A percentile compares a stretch with the other conserved stretches of the same genome.
Conservation (phyloP, 1,139 yeast species). For the Nakaseomyces delphensis region DNA sequence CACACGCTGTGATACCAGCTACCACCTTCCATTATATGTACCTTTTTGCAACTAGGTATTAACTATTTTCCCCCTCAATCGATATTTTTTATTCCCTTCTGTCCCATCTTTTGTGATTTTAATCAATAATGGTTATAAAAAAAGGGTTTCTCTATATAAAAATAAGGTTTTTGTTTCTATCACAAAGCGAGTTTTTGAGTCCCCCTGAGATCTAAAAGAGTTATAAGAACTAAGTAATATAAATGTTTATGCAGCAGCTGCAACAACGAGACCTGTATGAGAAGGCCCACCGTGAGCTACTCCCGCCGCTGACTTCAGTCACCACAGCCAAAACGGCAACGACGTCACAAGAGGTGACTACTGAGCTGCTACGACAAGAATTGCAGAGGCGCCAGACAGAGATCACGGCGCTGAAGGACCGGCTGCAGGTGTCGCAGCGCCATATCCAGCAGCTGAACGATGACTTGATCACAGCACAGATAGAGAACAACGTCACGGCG, state of each 20-base stretch:
- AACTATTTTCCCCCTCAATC: no score
- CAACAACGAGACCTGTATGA: background rate
- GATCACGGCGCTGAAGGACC: conserved; percentile 29
- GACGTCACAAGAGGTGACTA: background rate
- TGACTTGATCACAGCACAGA: conserved; percentile 58
- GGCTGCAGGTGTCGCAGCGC: conserved; percentile 44
- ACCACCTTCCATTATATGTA: conserved; percentile 1
- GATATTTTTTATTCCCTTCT: no score
- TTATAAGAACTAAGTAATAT: no score
- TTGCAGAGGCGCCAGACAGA: background rate
- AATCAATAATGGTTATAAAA: no score
- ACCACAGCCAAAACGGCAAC: background rate
- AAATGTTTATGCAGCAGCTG: background rate
- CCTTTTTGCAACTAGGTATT: no score
- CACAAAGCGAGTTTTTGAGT: no score
- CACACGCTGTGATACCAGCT: conserved; percentile 12
- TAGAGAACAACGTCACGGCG: conserved; percentile 58
- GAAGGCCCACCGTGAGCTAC: conserved; percentile 1
- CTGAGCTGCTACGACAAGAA: background rate
- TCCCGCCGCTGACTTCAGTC: background rate
- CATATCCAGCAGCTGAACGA: conserved; percentile 59
- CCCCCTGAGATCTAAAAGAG: no score
- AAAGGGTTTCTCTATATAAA: no score
- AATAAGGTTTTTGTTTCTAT: no score
- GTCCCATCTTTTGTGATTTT: no score